Conservation (phyloP, 495 filamentous ascomycete genomes). For the Xylaria flabelliformis region DNA sequence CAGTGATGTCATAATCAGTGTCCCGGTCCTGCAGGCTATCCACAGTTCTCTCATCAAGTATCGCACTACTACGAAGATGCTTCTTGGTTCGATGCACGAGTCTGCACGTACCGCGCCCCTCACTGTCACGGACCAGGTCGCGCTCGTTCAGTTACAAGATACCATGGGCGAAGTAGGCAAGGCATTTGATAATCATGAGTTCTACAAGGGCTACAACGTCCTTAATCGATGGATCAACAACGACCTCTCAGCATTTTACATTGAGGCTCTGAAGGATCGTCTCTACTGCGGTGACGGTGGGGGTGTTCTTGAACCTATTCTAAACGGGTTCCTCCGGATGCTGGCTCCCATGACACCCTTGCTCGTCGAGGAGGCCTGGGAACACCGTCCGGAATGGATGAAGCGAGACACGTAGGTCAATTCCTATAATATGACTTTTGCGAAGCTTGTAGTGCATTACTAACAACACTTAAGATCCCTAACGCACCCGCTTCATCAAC, state of each 20-base stretch:
- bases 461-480: conserved; percentile 28
- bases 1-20: conserved; percentile 78
- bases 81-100: conserved; percentile 78
- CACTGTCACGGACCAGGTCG: conserved; percentile 71
- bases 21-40: conserved; percentile 73
- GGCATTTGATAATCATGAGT: conserved; percentile 75
- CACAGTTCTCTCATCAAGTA: conserved; percentile 82
- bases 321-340: conserved; percentile 72
- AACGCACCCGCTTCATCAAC: conserved; percentile 49
- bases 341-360: conserved; percentile 82
- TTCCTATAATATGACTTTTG: background rate
- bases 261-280: conserved; percentile 89
- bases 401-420: conserved; percentile 50
- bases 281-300: conserved; percentile 78
- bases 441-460: background rate
- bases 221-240: conserved; percentile 80
- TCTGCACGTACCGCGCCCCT: conserved; percentile 56
- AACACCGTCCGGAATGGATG: conserved; percentile 69
- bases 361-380: conserved; percentile 88
- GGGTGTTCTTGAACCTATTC: conserved; percentile 73
- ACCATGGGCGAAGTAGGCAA: conserved; percentile 64
- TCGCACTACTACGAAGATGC: conserved; percentile 83
- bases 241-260: conserved; percentile 91
- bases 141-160: conserved; percentile 72
- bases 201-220: conserved; percentile 74